Conservation (phyloP, 176 grass and related monocot species). For the Aechmea fasciata region DNA sequence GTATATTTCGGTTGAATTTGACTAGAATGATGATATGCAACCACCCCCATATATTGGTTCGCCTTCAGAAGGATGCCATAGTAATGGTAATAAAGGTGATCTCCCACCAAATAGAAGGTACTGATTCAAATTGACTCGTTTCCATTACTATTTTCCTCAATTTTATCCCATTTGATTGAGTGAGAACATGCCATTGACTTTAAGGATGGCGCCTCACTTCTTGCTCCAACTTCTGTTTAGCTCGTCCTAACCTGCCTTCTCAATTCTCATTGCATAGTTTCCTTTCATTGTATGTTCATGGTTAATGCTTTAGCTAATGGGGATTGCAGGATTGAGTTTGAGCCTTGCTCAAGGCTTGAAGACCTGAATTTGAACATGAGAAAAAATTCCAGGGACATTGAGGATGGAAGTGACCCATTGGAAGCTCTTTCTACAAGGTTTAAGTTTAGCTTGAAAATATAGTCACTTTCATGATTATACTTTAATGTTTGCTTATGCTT, state of each 20-base stretch:
- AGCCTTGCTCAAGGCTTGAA: slow-evolving; percentile 40
- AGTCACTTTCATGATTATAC: neutral
- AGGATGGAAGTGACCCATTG: slow-evolving; percentile 7
- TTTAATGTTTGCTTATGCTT: neutral
- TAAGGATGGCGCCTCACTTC: neutral
- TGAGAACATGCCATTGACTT: neutral
- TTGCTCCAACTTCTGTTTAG: neutral
- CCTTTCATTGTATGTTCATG: slow-evolving; percentile 3
- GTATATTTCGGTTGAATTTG: slow-evolving; percentile 17
- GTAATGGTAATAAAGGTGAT: neutral
- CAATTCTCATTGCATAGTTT: neutral
- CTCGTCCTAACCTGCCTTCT: neutral
- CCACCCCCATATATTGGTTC: slow-evolving; percentile 12
- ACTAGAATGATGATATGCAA: slow-evolving; percentile 14
- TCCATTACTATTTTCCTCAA: neutral
- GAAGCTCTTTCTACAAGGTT: slow-evolving; percentile 43
- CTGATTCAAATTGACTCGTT: neutral
- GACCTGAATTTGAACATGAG: slow-evolving; percentile 29
- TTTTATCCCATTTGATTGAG: neutral
- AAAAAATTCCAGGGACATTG: slow-evolving; percentile 11
- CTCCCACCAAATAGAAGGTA: slow-evolving; percentile 5
- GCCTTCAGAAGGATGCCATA: slow-evolving; percentile 8
- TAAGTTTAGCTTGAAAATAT: neutral
- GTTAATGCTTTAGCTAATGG: slow-evolving; percentile 9
- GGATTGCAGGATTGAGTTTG: slow-evolving; percentile 26